phyloP scores from a whole-genome alignment of 2,329 filamentous ascomycete species.

The Clonostachys byssicola region DNA sequence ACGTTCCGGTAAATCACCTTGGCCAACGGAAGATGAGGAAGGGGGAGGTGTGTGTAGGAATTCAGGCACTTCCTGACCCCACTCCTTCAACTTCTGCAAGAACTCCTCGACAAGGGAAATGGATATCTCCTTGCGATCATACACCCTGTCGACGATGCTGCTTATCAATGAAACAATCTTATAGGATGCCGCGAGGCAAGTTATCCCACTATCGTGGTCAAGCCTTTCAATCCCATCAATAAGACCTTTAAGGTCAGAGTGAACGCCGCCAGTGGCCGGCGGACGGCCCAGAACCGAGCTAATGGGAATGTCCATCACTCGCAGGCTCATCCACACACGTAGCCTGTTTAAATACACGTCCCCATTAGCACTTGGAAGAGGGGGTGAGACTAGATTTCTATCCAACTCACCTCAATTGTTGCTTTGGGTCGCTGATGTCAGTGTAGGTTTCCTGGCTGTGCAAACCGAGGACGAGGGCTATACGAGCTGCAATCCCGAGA shows the following conservation, averaged over 20 bases:
- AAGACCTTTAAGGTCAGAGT: constrained; percentile 14
- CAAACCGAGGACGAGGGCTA: constrained; percentile 52
- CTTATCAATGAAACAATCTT: constrained; percentile 36
- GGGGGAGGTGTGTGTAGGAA: constrained; percentile 29
- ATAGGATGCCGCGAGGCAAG: constrained; percentile 32
- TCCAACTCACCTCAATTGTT: constrained; percentile 12
- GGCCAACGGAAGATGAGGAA: constrained; percentile 2
- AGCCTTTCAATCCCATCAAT: constrained; percentile 11
- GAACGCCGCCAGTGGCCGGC: constrained; percentile 23
- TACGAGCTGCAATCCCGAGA: constrained; percentile 52
- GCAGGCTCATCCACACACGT: constrained; percentile 28
- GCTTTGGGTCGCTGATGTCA: constrained; percentile 8
- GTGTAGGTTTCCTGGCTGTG: constrained; percentile 31
- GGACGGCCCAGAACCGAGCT: constrained; percentile 30
- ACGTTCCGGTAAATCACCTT: constrained; percentile 1
- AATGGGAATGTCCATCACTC: constrained; percentile 30
- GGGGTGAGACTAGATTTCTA: neutral
- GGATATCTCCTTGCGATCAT: constrained; percentile 27
- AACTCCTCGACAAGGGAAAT: constrained; percentile 28
- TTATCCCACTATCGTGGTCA: constrained; percentile 13
- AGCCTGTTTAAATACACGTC: constrained; percentile 11
- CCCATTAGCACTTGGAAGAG: neutral
- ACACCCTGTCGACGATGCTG: constrained; percentile 34
- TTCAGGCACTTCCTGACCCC: constrained; percentile 37
- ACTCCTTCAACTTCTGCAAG: constrained; percentile 34